Percentiles rank a stretch among this genome's conserved stretches.
Evolutionary conservation across 768 basidiomycete genomes (phyloP).

Genomic region (Mycena belliarum): DNA sequence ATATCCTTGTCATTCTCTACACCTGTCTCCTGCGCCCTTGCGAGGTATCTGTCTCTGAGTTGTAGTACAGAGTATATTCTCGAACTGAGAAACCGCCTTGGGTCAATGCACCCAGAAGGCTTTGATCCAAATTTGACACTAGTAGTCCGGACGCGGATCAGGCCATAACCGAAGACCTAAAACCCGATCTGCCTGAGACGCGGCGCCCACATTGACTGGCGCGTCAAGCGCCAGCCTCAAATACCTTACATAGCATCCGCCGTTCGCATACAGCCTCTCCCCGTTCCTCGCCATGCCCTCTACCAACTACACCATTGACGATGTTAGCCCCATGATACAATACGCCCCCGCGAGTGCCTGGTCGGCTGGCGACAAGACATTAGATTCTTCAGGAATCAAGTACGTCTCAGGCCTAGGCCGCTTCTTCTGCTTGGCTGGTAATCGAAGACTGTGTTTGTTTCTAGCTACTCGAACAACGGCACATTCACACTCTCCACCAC

Average conservation of each 20-base stretch:
- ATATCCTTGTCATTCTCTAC: too few species aligned
- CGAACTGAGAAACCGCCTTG: too few species aligned
- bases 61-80: too few species aligned
- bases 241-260: too few species aligned
- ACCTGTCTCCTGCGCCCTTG: too few species aligned
- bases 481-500: conserved; percentile 36
- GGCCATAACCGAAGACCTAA: not conserved
- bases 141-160: too few species aligned
- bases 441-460: not conserved
- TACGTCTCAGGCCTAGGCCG: not conserved
- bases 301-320: conserved; percentile 28
- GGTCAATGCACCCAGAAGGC: too few species aligned
- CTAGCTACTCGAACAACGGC: conserved; percentile 36
- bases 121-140: too few species aligned
- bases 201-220: too few species aligned
- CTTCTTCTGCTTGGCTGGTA: not conserved
- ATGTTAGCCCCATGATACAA: conserved; percentile 28
- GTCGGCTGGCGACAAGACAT: conserved; percentile 16
- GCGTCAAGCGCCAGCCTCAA: not conserved
- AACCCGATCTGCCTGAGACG: not conserved
- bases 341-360: conserved; percentile 25
- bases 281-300: conserved; percentile 15
- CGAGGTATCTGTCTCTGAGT: too few species aligned
- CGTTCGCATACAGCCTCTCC: not conserved
- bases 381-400: conserved; percentile 17